Evolutionary conservation across 257 asterid species (phyloP), one percentile per base, ranked within the genome.

Genomic region (Solanum etuberosum): DNA sequence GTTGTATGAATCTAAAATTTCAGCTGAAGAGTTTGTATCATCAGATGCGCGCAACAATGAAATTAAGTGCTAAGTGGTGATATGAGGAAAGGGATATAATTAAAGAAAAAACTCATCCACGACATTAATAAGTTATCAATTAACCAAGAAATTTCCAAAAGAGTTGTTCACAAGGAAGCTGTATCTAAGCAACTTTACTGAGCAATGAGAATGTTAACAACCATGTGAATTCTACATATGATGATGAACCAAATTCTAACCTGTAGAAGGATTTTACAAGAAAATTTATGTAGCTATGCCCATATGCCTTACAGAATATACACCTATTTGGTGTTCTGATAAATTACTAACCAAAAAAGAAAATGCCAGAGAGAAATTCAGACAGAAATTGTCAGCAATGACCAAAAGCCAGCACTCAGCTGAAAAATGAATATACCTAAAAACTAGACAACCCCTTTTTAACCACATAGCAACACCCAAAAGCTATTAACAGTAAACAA

Each of bases 271-370:
- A 27, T 80, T 73, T 46, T 80, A 80, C 67, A 80, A 46, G 85
- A 80, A 27, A 80, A 80, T 29, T 46, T 46, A 9, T 14, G 27
- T 48, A 46, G 25, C 67, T 80, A 46, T 5, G 42, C 67, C 67
- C 67, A 46, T n/a, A 80, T 42, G 37, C 61, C 8, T 43, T 73
- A 86, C 90, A 67, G 87, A 88, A 37, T 54, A 57, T 85, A 89
- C 90, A 87, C 91, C 90, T 63, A 83, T 20, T 35, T 86, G 83
- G 89, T 65, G 90, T 91, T 88, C 63, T 34, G 40, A 27, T 25
- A 67, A 38, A 27, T 40, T 40, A 29, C 74, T 34, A 71, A 32
- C 29, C 29, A 25, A 59, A 13, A 31, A 3, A n/a, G 13, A 46
- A 29, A 46, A 86, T 85, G 16, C 7, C 87, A 88, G 88, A 74